Evolutionary conservation across 2,329 filamentous ascomycete species (phyloP).

Genomic region (Pestalotiopsis sp.): DNA sequence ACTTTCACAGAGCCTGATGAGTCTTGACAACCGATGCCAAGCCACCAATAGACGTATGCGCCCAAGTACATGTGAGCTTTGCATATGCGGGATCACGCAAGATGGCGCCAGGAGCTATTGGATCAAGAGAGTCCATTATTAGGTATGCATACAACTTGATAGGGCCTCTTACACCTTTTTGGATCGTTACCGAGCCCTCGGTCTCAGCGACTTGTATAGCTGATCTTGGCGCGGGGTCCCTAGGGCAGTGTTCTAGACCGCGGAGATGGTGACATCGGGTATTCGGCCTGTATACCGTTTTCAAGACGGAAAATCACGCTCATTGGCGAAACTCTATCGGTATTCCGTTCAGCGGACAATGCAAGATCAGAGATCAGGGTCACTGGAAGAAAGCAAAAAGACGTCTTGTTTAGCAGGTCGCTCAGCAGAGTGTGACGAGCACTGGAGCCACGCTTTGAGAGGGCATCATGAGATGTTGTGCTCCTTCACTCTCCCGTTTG

Average conservation of each 20-base stretch:
- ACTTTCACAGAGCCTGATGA: no score
- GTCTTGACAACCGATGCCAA: no score
- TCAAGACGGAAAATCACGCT: not conserved
- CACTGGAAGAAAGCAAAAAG: not conserved
- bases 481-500: no score
- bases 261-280: not conserved
- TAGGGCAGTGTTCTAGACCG: not conserved
- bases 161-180: no score
- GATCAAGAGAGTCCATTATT: no score
- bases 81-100: constrained; percentile 5
- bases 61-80: not conserved
- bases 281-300: not conserved
- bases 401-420: no score
- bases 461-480: no score
- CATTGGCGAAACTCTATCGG: not conserved
- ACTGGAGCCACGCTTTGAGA: no score
- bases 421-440: no score
- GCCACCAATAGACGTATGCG: no score
- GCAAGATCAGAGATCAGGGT: not conserved
- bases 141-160: not conserved
- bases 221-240: not conserved
- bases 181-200: not conserved
- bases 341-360: not conserved
- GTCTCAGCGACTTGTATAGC: not conserved
- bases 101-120: constrained; percentile 2